Percentiles rank a stretch among this genome's conserved stretches.
Evolutionary conservation across 2,329 filamentous ascomycete genomes (phyloP).

Genomic region (Hyphodiscus sp.): DNA sequence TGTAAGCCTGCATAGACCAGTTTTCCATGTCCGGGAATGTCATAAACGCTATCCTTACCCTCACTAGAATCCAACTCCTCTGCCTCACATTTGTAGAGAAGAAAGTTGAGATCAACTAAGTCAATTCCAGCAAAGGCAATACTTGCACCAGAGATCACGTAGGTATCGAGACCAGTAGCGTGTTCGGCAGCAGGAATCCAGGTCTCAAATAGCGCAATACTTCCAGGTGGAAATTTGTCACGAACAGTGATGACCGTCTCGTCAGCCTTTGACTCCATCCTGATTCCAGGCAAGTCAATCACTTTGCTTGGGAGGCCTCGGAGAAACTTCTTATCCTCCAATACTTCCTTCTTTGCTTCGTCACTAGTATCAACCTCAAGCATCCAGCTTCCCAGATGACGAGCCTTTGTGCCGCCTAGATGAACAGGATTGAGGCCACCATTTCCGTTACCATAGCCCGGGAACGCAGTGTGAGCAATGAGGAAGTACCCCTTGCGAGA

Average conservation of each 20-base stretch:
- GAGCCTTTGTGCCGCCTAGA: constrained; percentile 77
- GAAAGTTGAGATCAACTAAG: constrained; percentile 81
- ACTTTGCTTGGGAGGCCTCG: constrained; percentile 81
- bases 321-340: constrained; percentile 64
- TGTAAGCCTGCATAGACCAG: constrained; percentile 95
- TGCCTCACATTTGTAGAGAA: constrained; percentile 84
- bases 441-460: constrained; percentile 80
- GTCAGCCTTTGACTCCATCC: constrained; percentile 62
- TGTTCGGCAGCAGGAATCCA: constrained; percentile 89
- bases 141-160: constrained; percentile 74
- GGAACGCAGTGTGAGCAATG: constrained; percentile 93
- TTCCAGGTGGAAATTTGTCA: constrained; percentile 83
- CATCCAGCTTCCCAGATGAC: constrained; percentile 84
- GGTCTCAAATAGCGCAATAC: constrained; percentile 91
- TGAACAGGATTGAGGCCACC: constrained; percentile 73
- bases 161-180: constrained; percentile 74
- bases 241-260: constrained; percentile 76
- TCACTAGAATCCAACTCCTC: constrained; percentile 77
- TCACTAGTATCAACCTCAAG: constrained; percentile 79
- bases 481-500: constrained; percentile 92
- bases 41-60: constrained; percentile 80
- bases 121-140: constrained; percentile 69
- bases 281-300: constrained; percentile 65
- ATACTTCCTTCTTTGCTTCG: constrained; percentile 57
- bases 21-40: constrained; percentile 74